Evolutionary conservation across 192 early-diverging fungal species (phyloP).

Genomic region (Entomortierella beljakovae): DNA sequence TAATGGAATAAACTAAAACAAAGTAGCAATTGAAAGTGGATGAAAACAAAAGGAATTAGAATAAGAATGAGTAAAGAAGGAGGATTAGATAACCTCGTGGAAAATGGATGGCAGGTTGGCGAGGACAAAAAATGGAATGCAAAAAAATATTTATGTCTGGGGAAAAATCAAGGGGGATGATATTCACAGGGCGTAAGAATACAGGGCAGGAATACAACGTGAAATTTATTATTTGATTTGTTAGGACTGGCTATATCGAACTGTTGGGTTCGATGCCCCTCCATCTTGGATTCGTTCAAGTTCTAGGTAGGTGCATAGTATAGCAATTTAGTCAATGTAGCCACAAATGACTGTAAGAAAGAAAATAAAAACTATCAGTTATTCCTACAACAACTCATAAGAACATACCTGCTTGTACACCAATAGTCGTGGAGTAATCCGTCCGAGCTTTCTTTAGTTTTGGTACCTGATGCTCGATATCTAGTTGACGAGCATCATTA

Average conservation of each 20-base stretch:
- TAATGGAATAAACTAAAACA: no score
- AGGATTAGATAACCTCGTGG: no score
- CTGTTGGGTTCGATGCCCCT: constrained; percentile 52
- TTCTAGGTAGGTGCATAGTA: constrained; percentile 19
- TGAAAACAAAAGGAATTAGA: no score
- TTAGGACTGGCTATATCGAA: constrained; percentile 45
- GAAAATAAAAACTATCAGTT: neutral
- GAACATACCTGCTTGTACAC: constrained; percentile 31
- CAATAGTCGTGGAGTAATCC: constrained; percentile 25
- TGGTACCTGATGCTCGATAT: constrained; percentile 32
- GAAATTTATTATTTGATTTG: no score
- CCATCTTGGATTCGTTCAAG: constrained; percentile 49
- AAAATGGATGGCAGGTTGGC: no score
- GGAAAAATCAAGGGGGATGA: no score
- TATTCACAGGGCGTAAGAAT: no score
- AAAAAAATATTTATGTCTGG: no score
- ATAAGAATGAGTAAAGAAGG: no score
- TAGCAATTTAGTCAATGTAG: neutral
- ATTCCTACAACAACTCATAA: neutral
- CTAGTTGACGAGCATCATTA: constrained; percentile 56
- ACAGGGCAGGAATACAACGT: no score
- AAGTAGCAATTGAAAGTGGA: no score
- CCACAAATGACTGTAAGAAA: neutral
- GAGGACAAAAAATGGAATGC: no score
- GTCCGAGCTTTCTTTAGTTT: constrained; percentile 27